These are phyloP conservation scores for Ganoderma sinense DNA, from an alignment of 1,284 basidiomycete genomes.

Conservation along the genomic window DNA sequence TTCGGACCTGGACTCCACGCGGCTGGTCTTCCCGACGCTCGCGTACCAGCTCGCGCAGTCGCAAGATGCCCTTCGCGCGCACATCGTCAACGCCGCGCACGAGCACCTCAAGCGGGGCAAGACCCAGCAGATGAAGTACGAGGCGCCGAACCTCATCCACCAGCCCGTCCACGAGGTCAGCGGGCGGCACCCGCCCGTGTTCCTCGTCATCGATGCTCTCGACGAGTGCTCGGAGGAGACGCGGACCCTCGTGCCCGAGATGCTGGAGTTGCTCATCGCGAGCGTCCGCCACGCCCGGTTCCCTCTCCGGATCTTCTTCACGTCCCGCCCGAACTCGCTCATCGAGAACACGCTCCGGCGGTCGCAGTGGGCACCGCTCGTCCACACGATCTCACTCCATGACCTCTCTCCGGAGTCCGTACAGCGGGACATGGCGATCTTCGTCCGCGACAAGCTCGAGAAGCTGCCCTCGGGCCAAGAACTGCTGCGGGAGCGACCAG, in stretches of 20 bases:
- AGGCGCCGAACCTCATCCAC: slow-evolving; percentile 1
- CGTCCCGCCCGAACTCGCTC: slow-evolving; percentile 24
- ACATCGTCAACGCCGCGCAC: slow-evolving; percentile 10
- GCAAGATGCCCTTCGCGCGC: not conserved
- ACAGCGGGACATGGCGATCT: slow-evolving; percentile 20
- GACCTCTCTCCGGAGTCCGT: slow-evolving; percentile 16
- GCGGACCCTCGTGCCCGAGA: not conserved
- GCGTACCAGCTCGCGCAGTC: slow-evolving; percentile 20
- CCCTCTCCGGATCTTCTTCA: slow-evolving; percentile 29
- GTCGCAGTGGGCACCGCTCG: not conserved
- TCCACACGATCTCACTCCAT: slow-evolving; percentile 17
- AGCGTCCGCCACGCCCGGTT: not conserved
- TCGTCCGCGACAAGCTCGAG: slow-evolving; percentile 9
- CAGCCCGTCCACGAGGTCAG: not conserved
- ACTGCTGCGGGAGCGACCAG: not conserved
- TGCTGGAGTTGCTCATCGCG: slow-evolving; percentile 10
- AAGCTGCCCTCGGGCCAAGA: not conserved
- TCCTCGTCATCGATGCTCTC: slow-evolving; percentile 25
- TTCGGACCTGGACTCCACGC: slow-evolving; percentile 4
- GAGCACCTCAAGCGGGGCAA: slow-evolving; percentile 12
- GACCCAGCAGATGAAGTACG: slow-evolving; percentile 8
- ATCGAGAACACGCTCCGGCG: slow-evolving; percentile 14
- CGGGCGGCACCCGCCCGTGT: not conserved
- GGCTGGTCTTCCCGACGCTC: slow-evolving; percentile 16
- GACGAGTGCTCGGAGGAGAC: slow-evolving; percentile 22